A percentile compares a stretch with the other conserved stretches of the same genome.
These are phyloP conservation scores for Microthyrium microscopicum DNA, from an alignment of 2,329 filamentous ascomycete genomes.

Conservation along the genomic window DNA sequence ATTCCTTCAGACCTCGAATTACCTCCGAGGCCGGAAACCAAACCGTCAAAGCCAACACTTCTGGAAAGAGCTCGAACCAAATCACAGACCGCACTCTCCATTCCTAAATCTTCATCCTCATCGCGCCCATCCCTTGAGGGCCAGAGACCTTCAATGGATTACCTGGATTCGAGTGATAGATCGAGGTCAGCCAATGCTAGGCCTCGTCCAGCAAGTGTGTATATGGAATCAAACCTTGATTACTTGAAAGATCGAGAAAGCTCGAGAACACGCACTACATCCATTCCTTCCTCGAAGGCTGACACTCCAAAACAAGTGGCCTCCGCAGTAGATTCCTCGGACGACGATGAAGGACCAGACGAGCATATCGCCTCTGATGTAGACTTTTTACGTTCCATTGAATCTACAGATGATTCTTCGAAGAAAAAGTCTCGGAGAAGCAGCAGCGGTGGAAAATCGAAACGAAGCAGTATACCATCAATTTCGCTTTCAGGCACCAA, in stretches of 20 bases:
- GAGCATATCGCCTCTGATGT: constrained; percentile 61
- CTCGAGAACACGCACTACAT: constrained; percentile 12
- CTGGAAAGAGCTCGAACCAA: constrained; percentile 25
- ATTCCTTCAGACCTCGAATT: constrained; percentile 5
- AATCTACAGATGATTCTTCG: constrained; percentile 40
- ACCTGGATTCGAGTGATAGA: constrained; percentile 38
- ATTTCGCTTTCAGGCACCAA: constrained; percentile 59
- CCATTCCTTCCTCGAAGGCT: not conserved
- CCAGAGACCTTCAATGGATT: constrained; percentile 46
- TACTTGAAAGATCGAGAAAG: constrained; percentile 61
- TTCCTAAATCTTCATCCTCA: constrained; percentile 37
- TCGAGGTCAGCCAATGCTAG: constrained; percentile 50
- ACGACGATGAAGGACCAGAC: constrained; percentile 33
- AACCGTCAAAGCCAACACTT: constrained; percentile 1
- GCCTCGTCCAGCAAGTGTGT: constrained; percentile 63
- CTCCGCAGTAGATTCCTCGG: constrained; percentile 19
- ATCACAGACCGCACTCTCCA: constrained; percentile 31
- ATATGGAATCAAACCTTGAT: constrained; percentile 68
- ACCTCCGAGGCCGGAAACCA: constrained; percentile 6
- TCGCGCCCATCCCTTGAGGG: constrained; percentile 56
- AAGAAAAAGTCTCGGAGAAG: constrained; percentile 35
- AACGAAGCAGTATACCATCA: constrained; percentile 55
- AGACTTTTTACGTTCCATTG: constrained; percentile 64
- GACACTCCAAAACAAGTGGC: constrained; percentile 13
- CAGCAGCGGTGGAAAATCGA: constrained; percentile 40